Evolutionary conservation across 192 early-diverging fungal species (phyloP).

Genomic region (Coemansia sp.): DNA sequence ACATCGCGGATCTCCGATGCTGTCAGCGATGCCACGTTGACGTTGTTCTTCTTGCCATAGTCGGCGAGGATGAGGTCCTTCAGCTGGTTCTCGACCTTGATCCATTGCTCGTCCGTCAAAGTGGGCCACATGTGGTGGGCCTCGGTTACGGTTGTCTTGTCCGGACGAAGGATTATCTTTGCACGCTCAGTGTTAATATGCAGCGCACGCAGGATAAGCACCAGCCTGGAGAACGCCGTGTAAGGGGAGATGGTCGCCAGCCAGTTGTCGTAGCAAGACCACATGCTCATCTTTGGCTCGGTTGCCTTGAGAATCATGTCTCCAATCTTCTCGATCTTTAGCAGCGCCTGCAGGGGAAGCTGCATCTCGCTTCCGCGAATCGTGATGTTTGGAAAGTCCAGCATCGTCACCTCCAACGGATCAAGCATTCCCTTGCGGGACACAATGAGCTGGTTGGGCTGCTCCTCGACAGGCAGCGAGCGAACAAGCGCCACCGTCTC

Average conservation of each 20-base stretch:
- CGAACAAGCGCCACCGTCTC: slow-evolving; percentile 99
- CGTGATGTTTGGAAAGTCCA: slow-evolving; percentile 99
- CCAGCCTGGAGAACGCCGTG: slow-evolving; percentile 96
- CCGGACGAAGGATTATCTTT: slow-evolving; percentile 93
- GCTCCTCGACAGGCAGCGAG: slow-evolving; percentile 97
- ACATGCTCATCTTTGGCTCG: slow-evolving; percentile 94
- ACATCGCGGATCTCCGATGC: slow-evolving; percentile 97
- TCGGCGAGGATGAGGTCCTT: slow-evolving; percentile 98
- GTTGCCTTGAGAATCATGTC: slow-evolving; percentile 98
- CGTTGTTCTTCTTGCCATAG: slow-evolving; percentile 99
- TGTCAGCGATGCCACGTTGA: slow-evolving; percentile 95
- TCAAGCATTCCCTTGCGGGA: slow-evolving; percentile 99
- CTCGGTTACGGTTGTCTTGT: slow-evolving; percentile 90
- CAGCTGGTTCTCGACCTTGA: slow-evolving; percentile 88
- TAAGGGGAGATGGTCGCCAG: slow-evolving; percentile 91
- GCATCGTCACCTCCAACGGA: slow-evolving; percentile 84
- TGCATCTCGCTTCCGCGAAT: slow-evolving; percentile 98
- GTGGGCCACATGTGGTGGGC: slow-evolving; percentile 98
- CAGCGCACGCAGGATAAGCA: slow-evolving; percentile 93
- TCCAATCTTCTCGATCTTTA: slow-evolving; percentile 98
- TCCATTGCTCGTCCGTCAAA: slow-evolving; percentile 95
- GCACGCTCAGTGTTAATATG: slow-evolving; percentile 99
- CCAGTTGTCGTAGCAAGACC: slow-evolving; percentile 97
- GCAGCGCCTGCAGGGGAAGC: slow-evolving; percentile 95
- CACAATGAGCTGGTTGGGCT: slow-evolving; percentile 99